Evolutionary conservation across 2,329 filamentous ascomycete species (phyloP).

Genomic region (Magnaporthales sp.): DNA sequence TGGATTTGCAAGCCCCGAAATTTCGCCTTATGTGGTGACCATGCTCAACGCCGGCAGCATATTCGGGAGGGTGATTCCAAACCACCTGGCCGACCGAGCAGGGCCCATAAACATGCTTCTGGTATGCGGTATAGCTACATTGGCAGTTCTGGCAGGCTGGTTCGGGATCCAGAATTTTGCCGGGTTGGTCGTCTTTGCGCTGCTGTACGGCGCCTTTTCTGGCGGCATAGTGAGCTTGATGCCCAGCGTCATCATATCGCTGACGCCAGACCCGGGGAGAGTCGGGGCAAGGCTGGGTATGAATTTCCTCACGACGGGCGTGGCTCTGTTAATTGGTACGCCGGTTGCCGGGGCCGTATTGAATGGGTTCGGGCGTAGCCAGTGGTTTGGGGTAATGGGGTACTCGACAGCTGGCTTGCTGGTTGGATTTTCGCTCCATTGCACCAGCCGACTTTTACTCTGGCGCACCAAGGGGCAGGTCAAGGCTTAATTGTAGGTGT

Average conservation of each 20-base stretch:
- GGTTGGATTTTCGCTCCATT: constrained; percentile 32
- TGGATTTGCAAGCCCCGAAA: constrained; percentile 22
- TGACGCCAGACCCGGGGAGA: constrained; percentile 25
- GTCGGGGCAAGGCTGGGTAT: constrained; percentile 34
- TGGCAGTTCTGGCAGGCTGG: constrained; percentile 30
- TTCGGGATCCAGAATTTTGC: constrained; percentile 16
- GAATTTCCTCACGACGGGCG: constrained; percentile 24
- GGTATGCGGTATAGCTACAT: constrained; percentile 21
- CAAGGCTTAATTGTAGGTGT: background rate
- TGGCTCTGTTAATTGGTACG: constrained; percentile 43
- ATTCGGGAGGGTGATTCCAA: constrained; percentile 34
- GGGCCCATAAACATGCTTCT: constrained; percentile 31
- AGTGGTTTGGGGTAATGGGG: constrained; percentile 23
- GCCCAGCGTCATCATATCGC: constrained; percentile 27
- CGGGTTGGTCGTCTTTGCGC: constrained; percentile 22
- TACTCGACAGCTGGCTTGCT: constrained; percentile 57
- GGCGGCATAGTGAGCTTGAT: constrained; percentile 27
- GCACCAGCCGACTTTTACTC: background rate
- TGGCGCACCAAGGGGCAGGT: background rate
- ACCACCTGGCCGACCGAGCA: constrained; percentile 31
- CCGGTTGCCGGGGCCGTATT: constrained; percentile 41
- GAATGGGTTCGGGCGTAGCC: constrained; percentile 14
- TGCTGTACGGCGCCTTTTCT: constrained; percentile 21
- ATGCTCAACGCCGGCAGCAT: constrained; percentile 35
- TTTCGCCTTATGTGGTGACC: constrained; percentile 32